phyloP scores from a whole-genome alignment of 805 yeast species.

The Pichia rugopelliculosa region DNA sequence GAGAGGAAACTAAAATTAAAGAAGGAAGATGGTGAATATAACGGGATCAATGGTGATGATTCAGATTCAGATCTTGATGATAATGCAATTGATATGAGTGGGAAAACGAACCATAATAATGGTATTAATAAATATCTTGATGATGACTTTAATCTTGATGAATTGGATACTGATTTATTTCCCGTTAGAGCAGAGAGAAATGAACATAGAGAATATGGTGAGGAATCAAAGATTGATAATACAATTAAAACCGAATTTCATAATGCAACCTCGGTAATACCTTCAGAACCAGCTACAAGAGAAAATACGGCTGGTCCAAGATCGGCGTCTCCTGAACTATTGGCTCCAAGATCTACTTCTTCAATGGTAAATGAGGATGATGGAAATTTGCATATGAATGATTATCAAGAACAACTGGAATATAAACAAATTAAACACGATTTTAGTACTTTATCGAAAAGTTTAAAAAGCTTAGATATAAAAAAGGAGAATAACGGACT shows the following conservation, averaged over 20 bases:
- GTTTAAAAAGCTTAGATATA: slow-evolving; percentile 9
- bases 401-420: slow-evolving; percentile 32
- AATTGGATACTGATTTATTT: slow-evolving; percentile 49
- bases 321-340: slow-evolving; percentile 3
- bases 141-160: slow-evolving; percentile 25
- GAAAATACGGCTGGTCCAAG: slow-evolving; percentile 16
- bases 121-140: slow-evolving; percentile 3
- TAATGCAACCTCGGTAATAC: slow-evolving; percentile 19
- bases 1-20: slow-evolving; percentile 6
- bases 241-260: slow-evolving; percentile 28
- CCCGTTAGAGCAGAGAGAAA: slow-evolving; percentile 65
- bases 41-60: slow-evolving; percentile 9
- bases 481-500: slow-evolving; percentile 6
- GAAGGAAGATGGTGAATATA: slow-evolving; percentile 12
- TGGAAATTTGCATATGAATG: slow-evolving; percentile 16
- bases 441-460: slow-evolving; percentile 21
- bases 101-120: not conserved
- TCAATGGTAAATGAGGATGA: slow-evolving; percentile 3
- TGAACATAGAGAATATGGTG: slow-evolving; percentile 33
- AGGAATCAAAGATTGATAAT: slow-evolving; percentile 25
- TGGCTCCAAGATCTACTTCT: not conserved
- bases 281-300: slow-evolving; percentile 19
- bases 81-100: slow-evolving; percentile 12
- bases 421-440: slow-evolving; percentile 30
- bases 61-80: slow-evolving; percentile 30